phyloP scores from a whole-genome alignment of 2,329 filamentous ascomycete species.

The Alternaria dauci region DNA sequence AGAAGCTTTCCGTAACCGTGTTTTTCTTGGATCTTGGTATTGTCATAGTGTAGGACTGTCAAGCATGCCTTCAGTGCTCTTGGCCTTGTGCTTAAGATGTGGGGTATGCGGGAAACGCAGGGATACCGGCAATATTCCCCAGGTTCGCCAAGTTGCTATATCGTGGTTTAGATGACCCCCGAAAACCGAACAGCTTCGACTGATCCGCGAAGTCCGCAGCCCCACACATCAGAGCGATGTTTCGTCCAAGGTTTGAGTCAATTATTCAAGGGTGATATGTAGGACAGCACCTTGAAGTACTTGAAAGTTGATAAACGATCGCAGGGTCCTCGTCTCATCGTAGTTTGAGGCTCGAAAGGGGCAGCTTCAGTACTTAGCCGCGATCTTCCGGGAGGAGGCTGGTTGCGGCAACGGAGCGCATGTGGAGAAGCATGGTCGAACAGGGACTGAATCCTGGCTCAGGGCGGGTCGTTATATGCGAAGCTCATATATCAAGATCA shows the following conservation, averaged over 20 bases:
- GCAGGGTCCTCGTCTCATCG: slow-evolving; percentile 7
- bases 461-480: slow-evolving; percentile 29
- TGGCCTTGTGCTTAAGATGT: slow-evolving; percentile 25
- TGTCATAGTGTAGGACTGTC: slow-evolving; percentile 22
- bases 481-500: slow-evolving; percentile 32
- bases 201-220: background rate
- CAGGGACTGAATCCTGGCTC: slow-evolving; percentile 20
- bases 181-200: background rate
- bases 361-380: slow-evolving; percentile 6
- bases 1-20: slow-evolving; percentile 37
- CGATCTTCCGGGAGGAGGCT: slow-evolving; percentile 10
- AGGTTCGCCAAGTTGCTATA: slow-evolving; percentile 3
- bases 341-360: slow-evolving; percentile 10
- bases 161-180: slow-evolving; percentile 5
- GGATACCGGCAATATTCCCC: slow-evolving; percentile 24
- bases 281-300: background rate
- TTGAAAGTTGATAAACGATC: background rate
- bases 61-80: slow-evolving; percentile 28
- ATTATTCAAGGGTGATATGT: background rate
- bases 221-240: background rate
- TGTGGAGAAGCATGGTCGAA: slow-evolving; percentile 24
- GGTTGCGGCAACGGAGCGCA: slow-evolving; percentile 20
- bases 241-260: background rate
- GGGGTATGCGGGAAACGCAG: slow-evolving; percentile 25
- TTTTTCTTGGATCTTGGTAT: slow-evolving; percentile 20